Evolutionary conservation across 495 filamentous ascomycete genomes (phyloP).

Genomic region (Apiosordaria backusii): DNA sequence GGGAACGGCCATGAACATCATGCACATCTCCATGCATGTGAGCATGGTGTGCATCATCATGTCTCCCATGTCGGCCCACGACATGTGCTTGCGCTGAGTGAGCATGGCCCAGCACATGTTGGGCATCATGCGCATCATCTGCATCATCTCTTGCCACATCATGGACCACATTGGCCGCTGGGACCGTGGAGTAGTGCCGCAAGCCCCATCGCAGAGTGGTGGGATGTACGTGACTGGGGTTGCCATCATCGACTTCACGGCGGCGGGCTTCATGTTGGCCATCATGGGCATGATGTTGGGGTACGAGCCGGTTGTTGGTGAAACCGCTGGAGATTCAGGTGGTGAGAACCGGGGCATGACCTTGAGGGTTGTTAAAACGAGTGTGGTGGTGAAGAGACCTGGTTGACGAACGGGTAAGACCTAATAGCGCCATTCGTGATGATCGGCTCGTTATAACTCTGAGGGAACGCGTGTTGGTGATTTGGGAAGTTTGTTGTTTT

Average conservation of each 20-base stretch:
- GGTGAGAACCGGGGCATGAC: neutral
- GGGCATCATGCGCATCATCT: slow-evolving; percentile 24
- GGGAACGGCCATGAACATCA: slow-evolving; percentile 28
- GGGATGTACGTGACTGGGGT: slow-evolving; percentile 33
- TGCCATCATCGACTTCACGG: slow-evolving; percentile 4
- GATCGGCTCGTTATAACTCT: neutral
- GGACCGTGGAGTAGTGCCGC: slow-evolving; percentile 34
- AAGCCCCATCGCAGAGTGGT: slow-evolving; percentile 35
- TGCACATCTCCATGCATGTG: slow-evolving; percentile 29
- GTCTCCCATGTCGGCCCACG: slow-evolving; percentile 26
- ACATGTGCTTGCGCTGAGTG: slow-evolving; percentile 14
- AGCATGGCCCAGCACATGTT: slow-evolving; percentile 26
- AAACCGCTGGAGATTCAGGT: neutral
- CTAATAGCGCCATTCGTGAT: neutral
- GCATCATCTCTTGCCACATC: slow-evolving; percentile 26
- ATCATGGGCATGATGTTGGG: slow-evolving; percentile 3
- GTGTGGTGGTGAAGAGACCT: neutral
- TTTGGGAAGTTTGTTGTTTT: neutral
- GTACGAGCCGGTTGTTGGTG: neutral
- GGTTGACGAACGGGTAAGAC: neutral
- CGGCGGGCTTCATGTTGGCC: slow-evolving; percentile 3
- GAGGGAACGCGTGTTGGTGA: neutral
- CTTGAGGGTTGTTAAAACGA: neutral
- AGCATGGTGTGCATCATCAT: slow-evolving; percentile 24
- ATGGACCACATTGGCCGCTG: slow-evolving; percentile 24